Base-by-base conservation (phyloP, 495 filamentous ascomycete species). In the Mycothermus thermophilus region DNA sequence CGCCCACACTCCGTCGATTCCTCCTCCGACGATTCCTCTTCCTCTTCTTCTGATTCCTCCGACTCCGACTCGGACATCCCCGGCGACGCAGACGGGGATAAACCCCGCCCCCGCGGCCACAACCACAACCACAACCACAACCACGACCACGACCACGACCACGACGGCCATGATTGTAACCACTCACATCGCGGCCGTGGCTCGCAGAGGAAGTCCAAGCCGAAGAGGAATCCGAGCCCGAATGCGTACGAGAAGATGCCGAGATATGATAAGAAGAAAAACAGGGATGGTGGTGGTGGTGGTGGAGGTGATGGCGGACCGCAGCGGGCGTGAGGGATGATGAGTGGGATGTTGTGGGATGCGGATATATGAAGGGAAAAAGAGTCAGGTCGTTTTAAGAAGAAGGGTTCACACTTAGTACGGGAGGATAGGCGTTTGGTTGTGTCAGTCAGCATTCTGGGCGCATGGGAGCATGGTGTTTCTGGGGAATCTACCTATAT, bases 201-300 rank as follows among this genome's bases (percentile, higher is more conserved):
- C 12, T 30, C 49, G n/a, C 15, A 37, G 18, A 37, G 51, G 11
- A 46, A 44, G 8, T 63, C 46, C 35, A 50, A 44, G 28, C 49
- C 47, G 27, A 52, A 43, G 46, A 66, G 63, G 37, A 55, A 69
- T 35, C 72, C 76, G 3, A 88, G 81, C 47, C 83, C 84, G 31
- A 97, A 97, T 62, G 90, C 88, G 1, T 95, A 97, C 57, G 90
- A 96, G 62, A 87, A 80, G 58, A 76, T 84, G 68, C 86, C 88
- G 2, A 83, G 77, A 48, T 42, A 49, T 40, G 49, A 26, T n/a
- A 69, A 65, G 27, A 48, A 40, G 25, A 40, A 47, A 23, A 26
- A 46, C n/a, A 48, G 32, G 14, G 37, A 30, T 4, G 34, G 30
- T 11, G 24, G n/a, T 24, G 42, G 32, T 11, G 25, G 30, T 0